Evolutionary conservation across 768 basidiomycete species (phyloP), one percentile per base, ranked within the genome.

Genomic region (Pisolithus sp.): DNA sequence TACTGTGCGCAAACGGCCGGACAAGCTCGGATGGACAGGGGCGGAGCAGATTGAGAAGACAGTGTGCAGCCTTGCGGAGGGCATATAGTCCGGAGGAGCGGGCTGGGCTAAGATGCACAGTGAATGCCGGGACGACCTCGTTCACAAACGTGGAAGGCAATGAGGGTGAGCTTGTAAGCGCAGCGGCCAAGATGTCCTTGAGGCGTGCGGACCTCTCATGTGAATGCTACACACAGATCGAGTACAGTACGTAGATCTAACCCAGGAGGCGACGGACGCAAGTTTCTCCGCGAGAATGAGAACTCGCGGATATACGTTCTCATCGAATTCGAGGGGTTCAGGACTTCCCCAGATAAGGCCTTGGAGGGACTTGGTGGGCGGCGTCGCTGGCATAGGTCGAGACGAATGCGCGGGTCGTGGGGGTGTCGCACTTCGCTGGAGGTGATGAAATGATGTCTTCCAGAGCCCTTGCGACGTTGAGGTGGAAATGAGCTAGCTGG

Each of bases 191-290:
- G 7, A 85, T 63, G 1, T 68, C 61, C 30, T 73, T 74, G 37
- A 81, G 61, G 45, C 71, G 78, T 17, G 75, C 67, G 17, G 70
- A 58, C 49, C 79, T 70, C 7, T 66, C 64, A 0, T n/a, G 77
- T 72, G 59, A 82, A 86, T 5, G 75, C 72, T 52, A 88, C 74
- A 21, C 80, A 68, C 12, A 89, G 72, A 65, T 89, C 84, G 10
- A 89, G 68, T 2, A 90, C 69, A 0, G 75, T 77, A 53, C 73
- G 74, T 6, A 77, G 61, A 48, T 81, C 80, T 10, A 86, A 62
- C 12, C 68, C 72, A 15, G 63, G 60, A n/a, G 66, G 47, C 3
- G 68, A 62, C 2, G 63, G n/a, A 57, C 2, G 74, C 79, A 18
- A 83, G 60, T 39, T 75, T 77, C 58, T 82, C 79, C 0, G 85